Percentiles rank a stretch among this genome's conserved stretches.
These are phyloP conservation scores for Zanthoxylum bungeanum DNA, from an alignment of 345 rosid species.

Conservation along the genomic window DNA sequence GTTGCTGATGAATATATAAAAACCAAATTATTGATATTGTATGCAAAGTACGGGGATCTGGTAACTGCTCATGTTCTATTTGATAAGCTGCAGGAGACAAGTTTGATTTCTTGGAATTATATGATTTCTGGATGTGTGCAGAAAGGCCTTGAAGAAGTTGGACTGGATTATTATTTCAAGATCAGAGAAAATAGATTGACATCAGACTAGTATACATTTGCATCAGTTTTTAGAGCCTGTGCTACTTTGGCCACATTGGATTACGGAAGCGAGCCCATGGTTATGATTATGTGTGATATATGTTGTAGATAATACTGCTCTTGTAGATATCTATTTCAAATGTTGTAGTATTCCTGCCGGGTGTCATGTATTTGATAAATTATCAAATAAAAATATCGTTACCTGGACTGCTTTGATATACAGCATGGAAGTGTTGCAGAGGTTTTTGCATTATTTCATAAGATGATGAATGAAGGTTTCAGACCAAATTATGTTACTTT, in stretches of 20 bases:
- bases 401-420: slow-evolving; percentile 70
- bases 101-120: slow-evolving; percentile 54
- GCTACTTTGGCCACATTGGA: slow-evolving; percentile 57
- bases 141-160: slow-evolving; percentile 42
- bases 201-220: slow-evolving; percentile 67
- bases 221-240: slow-evolving; percentile 67
- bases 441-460: slow-evolving; percentile 56
- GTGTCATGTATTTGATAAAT: slow-evolving; percentile 37
- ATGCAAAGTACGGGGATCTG: slow-evolving; percentile 52
- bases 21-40: slow-evolving; percentile 56
- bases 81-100: slow-evolving; percentile 21
- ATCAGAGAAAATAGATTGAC: slow-evolving; percentile 43
- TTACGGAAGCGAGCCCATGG: slow-evolving; percentile 57
- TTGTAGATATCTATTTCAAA: slow-evolving; percentile 75
- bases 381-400: slow-evolving; percentile 42
- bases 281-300: slow-evolving; percentile 49
- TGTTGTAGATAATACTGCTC: slow-evolving; percentile 58
- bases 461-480: slow-evolving; percentile 56
- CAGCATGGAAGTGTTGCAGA: slow-evolving; percentile 58
- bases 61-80: slow-evolving; percentile 41
- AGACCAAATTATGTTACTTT: slow-evolving; percentile 65
- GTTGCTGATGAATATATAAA: slow-evolving; percentile 42
- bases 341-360: slow-evolving; percentile 60
- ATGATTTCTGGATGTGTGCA: slow-evolving; percentile 61
- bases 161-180: slow-evolving; percentile 42